Base-by-base conservation (phyloP, 2,329 filamentous ascomycete genomes). In the Cercospora zeina region DNA sequence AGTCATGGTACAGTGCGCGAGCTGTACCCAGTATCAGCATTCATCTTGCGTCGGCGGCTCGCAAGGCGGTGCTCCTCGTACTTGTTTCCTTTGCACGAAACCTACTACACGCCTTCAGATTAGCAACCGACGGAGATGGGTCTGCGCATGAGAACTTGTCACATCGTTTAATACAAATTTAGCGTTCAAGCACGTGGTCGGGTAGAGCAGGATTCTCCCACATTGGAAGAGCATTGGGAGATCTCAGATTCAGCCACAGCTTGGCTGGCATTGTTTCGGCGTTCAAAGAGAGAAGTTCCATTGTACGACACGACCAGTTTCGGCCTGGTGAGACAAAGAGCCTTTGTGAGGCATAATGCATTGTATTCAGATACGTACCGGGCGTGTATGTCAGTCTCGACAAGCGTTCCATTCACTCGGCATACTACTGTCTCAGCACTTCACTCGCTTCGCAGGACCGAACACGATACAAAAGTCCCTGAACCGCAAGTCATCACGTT, bases 11-110 rank as follows among this genome's bases (percentile, higher is more conserved):
- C 84, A 86, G 76, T 88, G 85, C 74, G 82, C 85, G 72, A 83
- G 82, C 24, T 88, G 85, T 75, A 82, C 78, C n/a, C 85, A 86
- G 67, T 87, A 83, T 82, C 76, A 85, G 31, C 85, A 88, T 68
- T 81, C 82, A 33, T 77, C 78, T 59, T 88, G 85, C 67, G 78
- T 86, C 21, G 83, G 84, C 1, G 72, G 86, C 14, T 79, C 81
- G 60, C 16, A 76, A 78, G 37, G 2, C 11, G 27, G 79, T 55
- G 58, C 73, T 82, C 74, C 78, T 9, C 77, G 79, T 66, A 77
- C 82, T 11, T 84, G 82, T 69, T 72, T 80, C 42, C 81, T 81
- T 62, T 84, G 82, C 68, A 78, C 77, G 4, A 66, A 57, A 50
- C 65, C 65, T 11, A 59, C 60, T 33, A 62, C 62, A 13, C 50